Evolutionary conservation across 2,329 filamentous ascomycete species (phyloP).

Genomic region (Stromatinia cepivora): DNA sequence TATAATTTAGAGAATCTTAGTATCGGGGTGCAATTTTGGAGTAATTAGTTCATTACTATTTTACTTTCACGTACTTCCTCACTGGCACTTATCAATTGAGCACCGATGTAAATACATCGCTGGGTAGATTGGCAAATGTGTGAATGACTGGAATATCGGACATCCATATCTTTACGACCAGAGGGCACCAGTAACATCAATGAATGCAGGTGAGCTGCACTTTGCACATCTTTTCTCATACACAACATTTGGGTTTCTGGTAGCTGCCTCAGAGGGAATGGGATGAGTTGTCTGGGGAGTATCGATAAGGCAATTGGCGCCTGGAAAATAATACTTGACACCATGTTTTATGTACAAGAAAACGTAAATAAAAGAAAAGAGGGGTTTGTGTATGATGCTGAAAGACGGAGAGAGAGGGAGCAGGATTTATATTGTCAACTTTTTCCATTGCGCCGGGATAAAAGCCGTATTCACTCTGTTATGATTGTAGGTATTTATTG

Average conservation of each 20-base stretch:
- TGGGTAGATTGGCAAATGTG: too few relatives aligned
- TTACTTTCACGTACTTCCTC: constrained; percentile 47
- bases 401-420: background rate
- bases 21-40: constrained; percentile 25
- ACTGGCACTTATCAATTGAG: background rate
- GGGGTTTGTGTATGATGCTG: background rate
- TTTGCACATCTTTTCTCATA: constrained; percentile 18
- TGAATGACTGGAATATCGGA: background rate
- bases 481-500: too few relatives aligned
- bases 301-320: background rate
- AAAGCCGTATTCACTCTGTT: too few relatives aligned
- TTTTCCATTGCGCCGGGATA: too few relatives aligned
- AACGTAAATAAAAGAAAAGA: background rate
- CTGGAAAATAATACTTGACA: background rate
- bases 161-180: background rate
- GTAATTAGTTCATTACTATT: constrained; percentile 35
- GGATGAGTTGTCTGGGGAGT: background rate
- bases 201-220: constrained; percentile 23
- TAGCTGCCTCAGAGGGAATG: constrained; percentile 24
- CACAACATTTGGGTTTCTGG: constrained; percentile 14
- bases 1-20: constrained; percentile 23
- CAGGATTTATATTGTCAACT: background rate
- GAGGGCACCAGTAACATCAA: too few relatives aligned
- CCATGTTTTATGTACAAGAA: background rate
- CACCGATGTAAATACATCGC: background rate